phyloP scores from a whole-genome alignment of 495 filamentous ascomycete species.

The Hypoxylon cercidicola region DNA sequence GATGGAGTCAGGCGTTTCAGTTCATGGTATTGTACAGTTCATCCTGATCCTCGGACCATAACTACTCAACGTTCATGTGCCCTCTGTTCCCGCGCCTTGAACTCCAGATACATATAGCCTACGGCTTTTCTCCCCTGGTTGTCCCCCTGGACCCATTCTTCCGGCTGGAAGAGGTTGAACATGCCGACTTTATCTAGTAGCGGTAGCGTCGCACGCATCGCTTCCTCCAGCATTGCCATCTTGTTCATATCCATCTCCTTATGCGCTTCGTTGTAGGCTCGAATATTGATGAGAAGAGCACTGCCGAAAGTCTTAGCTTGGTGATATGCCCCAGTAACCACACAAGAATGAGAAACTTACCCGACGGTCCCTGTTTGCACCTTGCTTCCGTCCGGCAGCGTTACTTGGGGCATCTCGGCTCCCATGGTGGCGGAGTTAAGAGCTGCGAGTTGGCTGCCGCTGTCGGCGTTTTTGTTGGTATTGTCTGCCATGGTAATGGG shows the following conservation, averaged over 20 bases:
- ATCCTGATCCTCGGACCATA: slow-evolving; percentile 7
- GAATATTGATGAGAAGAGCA: slow-evolving; percentile 41
- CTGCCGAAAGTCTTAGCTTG: slow-evolving; percentile 10
- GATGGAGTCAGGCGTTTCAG: slow-evolving; percentile 40
- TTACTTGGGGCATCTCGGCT: slow-evolving; percentile 38
- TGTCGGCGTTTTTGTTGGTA: not conserved
- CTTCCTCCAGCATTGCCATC: slow-evolving; percentile 16
- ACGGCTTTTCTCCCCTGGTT: slow-evolving; percentile 38
- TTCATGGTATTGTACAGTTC: slow-evolving; percentile 21
- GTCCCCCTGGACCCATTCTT: slow-evolving; percentile 40
- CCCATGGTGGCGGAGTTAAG: slow-evolving; percentile 38
- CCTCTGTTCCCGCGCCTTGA: slow-evolving; percentile 24
- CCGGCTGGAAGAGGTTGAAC: slow-evolving; percentile 41
- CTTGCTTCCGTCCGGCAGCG: slow-evolving; percentile 40
- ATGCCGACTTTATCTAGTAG: slow-evolving; percentile 39
- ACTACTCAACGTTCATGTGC: not conserved
- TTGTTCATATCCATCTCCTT: slow-evolving; percentile 30
- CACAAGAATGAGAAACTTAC: slow-evolving; percentile 4
- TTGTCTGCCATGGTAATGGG: slow-evolving; percentile 19
- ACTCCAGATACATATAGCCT: slow-evolving; percentile 35
- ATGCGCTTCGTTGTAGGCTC: slow-evolving; percentile 40
- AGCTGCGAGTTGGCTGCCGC: slow-evolving; percentile 26
- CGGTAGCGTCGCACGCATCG: slow-evolving; percentile 34
- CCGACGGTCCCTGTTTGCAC: slow-evolving; percentile 45
- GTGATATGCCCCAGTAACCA: not conserved